A percentile compares a stretch with the other conserved stretches of the same genome.
phyloP scores from a whole-genome alignment of 352 stramenopile genomes.

The Elongisporangium senticosum region DNA sequence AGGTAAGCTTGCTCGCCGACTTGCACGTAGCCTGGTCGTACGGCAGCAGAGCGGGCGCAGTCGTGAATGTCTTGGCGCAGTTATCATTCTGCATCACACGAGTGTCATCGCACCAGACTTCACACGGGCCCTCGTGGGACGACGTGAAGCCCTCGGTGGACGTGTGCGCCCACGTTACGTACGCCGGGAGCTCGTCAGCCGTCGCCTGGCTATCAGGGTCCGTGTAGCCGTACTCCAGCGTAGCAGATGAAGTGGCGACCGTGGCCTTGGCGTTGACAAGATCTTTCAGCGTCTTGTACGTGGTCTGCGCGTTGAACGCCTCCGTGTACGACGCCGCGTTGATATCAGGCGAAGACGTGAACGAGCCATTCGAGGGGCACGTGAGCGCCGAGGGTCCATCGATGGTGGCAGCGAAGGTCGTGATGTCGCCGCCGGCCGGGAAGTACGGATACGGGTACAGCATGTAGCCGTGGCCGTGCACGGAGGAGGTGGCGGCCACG shows the following conservation, averaged over 20 bases:
- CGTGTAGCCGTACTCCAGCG: constrained; percentile 21
- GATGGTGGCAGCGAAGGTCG: constrained; percentile 35
- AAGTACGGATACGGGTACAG: constrained; percentile 23
- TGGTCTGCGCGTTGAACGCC: constrained; percentile 21
- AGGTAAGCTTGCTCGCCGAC: constrained; percentile 18
- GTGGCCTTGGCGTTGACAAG: constrained; percentile 33
- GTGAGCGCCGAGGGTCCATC: constrained; percentile 26
- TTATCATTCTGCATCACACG: constrained; percentile 32
- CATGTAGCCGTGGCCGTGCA: constrained; percentile 29
- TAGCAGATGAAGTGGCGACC: constrained; percentile 11
- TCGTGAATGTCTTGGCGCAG: constrained; percentile 25
- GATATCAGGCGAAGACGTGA: constrained; percentile 20
- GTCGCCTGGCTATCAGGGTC: constrained; percentile 10
- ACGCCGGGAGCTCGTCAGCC: constrained; percentile 14
- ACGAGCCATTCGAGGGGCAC: constrained; percentile 13
- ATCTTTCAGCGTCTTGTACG: constrained; percentile 30
- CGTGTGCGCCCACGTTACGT: constrained; percentile 21
- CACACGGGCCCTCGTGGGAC: constrained; percentile 15
- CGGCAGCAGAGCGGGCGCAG: constrained; percentile 14
- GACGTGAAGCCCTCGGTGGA: constrained; percentile 14
- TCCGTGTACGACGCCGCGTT: constrained; percentile 35
- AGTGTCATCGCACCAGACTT: constrained; percentile 37
- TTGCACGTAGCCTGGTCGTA: constrained; percentile 20
- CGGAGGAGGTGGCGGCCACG: constrained; percentile 4
- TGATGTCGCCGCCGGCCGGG: constrained; percentile 25